Evolutionary conservation across 2,329 filamentous ascomycete species (phyloP), one percentile per base, ranked within the genome.

Genomic region (Samsoniella hepiali): DNA sequence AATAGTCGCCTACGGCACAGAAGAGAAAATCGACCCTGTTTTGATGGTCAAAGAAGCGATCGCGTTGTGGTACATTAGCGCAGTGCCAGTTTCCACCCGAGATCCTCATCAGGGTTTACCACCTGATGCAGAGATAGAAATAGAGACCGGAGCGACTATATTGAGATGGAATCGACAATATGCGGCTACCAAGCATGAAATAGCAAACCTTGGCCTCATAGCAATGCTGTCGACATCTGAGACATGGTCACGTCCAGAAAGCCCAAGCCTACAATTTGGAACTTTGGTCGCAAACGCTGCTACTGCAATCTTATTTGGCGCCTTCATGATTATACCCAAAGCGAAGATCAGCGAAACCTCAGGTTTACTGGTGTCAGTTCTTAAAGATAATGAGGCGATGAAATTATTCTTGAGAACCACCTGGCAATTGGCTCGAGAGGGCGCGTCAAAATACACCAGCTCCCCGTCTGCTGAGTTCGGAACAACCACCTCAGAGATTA

Each of bases 201-300:
- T 68, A 13, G 67, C 65, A 31, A 72, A 69, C 38, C 42, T 71
- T 29, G 71, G 70, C 7, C 65, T 72, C 17, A 63, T 72, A 50
- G 64, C 69, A n/a, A 71, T 72, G 63, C 63, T 73, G 13, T 61
- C 67, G 56, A 67, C 65, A 29, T 40, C 65, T 6, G 66, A 68
- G 38, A 44, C 53, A 17, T 56, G 53, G 53, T 29, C 5, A 27
- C 53, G 22, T 29, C 53, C 53, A 31, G 22, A 42, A 40, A 56
- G 27, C 27, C 34, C 34, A 38, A 56, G 34, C 51, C 29, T 47
- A n/a, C 38, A 42, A 6, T 11, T 27, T 7, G 40, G 9, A 42
- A 36, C 38, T 63, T 38, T 63, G 8, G 53, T 56, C 32, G 34
- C 32, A 31, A 64, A 56, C 36, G 38, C 57, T 3, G 49, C 45